A percentile compares a stretch with the other conserved stretches of the same genome.
phyloP scores from a whole-genome alignment of 2,329 filamentous ascomycete species.

The Hypoxylon sp. region DNA sequence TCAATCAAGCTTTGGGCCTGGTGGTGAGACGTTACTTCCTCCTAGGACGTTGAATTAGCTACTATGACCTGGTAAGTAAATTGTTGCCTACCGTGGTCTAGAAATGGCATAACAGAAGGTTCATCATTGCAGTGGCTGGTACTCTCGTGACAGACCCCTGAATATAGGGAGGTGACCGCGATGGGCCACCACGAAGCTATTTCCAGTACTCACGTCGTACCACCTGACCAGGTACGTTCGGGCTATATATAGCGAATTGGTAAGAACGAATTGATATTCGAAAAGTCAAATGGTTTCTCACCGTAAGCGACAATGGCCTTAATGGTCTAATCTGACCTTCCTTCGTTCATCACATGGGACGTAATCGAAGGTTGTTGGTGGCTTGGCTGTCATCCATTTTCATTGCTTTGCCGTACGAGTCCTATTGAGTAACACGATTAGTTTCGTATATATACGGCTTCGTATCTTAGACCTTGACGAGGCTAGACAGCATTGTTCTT shows the following conservation, averaged over 20 bases:
- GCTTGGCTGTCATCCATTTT: constrained; percentile 4
- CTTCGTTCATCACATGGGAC: constrained; percentile 23
- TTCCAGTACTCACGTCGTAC: background rate
- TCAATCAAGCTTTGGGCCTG: background rate
- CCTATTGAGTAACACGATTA: background rate
- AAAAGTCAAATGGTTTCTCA: constrained; percentile 3
- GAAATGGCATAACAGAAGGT: background rate
- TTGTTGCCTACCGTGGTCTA: background rate
- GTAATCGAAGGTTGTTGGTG: constrained; percentile 21
- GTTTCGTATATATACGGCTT: constrained; percentile 12
- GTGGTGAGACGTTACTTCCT: background rate
- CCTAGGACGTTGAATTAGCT: background rate
- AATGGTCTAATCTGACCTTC: constrained; percentile 15
- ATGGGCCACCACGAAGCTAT: background rate
- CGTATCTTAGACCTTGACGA: constrained; percentile 2
- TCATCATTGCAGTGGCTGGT: background rate
- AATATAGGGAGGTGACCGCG: background rate
- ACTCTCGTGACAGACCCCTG: background rate
- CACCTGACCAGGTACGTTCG: background rate
- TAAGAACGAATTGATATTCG: constrained; percentile 15
- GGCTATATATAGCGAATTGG: constrained; percentile 1
- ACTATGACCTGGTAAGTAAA: background rate
- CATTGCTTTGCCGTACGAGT: background rate
- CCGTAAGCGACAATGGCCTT: constrained; percentile 13
- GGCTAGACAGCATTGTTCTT: background rate